Evolutionary conservation across 345 rosid genomes (phyloP).

Genomic region (Ceriops decandra): DNA sequence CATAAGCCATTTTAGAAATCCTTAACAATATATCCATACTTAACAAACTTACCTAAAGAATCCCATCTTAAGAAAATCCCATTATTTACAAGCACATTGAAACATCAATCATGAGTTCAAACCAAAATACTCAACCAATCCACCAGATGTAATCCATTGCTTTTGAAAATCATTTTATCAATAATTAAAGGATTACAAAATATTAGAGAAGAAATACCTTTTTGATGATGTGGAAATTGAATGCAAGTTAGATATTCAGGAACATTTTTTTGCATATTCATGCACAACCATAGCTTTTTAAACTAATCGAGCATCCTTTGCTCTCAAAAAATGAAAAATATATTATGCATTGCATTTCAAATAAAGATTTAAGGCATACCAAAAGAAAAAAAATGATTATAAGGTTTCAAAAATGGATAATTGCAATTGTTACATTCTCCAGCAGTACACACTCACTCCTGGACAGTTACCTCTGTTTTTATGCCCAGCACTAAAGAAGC

Average conservation of each 20-base stretch:
- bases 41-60: too few species aligned
- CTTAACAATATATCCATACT: not conserved
- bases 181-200: not conserved
- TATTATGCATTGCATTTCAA: not conserved
- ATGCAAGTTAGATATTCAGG: too few species aligned
- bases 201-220: not conserved
- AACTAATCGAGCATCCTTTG: too few species aligned
- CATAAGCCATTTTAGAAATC: not conserved
- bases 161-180: not conserved
- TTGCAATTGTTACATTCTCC: conserved; percentile 8
- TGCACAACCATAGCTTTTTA: too few species aligned
- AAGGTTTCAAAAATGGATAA: not conserved
- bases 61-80: too few species aligned
- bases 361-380: too few species aligned
- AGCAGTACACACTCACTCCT: not conserved
- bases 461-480: conserved; percentile 71
- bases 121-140: not conserved
- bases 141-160: not conserved
- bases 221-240: too few species aligned
- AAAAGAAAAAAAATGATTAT: not conserved
- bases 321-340: not conserved
- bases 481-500: conserved; percentile 87
- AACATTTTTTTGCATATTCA: too few species aligned
- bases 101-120: not conserved
- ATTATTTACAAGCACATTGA: too few species aligned